Conservation (phyloP, 2,329 filamentous ascomycete species). For the Ophiosphaerella korrae region DNA sequence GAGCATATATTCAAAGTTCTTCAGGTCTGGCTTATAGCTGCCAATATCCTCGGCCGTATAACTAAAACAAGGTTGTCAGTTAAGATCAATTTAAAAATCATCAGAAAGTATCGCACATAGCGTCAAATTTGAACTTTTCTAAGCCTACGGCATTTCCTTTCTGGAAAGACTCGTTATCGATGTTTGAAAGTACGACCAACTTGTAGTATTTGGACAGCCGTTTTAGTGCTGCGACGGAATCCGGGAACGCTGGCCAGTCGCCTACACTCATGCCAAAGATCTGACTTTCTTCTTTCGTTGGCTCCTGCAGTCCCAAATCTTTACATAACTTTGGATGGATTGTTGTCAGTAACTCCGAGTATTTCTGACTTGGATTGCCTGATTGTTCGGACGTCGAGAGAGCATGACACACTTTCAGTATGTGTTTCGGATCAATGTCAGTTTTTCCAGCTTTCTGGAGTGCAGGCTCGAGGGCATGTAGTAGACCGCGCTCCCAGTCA, state of each 20-base stretch:
- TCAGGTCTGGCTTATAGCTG: conserved; percentile 68
- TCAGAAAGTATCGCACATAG: conserved; percentile 43
- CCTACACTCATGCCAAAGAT: conserved; percentile 60
- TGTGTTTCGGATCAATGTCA: conserved; percentile 28
- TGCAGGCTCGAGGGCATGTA: conserved; percentile 58
- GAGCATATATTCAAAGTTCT: conserved; percentile 71
- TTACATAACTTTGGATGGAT: conserved; percentile 56
- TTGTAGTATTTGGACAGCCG: conserved; percentile 59
- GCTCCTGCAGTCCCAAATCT: conserved; percentile 48
- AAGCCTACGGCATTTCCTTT: conserved; percentile 55
- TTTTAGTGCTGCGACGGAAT: conserved; percentile 61
- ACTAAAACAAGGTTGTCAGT: too few relatives aligned
- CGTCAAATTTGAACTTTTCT: conserved; percentile 62
- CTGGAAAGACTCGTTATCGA: conserved; percentile 60
- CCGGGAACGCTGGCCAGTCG: conserved; percentile 62
- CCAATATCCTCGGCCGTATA: conserved; percentile 75
- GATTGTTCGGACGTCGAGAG: conserved; percentile 58
- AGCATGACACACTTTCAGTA: conserved; percentile 51
- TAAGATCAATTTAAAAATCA: too few relatives aligned
- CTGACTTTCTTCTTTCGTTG: conserved; percentile 49
- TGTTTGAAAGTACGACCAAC: conserved; percentile 66
- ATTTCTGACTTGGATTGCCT: conserved; percentile 62
- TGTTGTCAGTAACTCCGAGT: conserved; percentile 63
- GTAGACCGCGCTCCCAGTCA: conserved; percentile 75
- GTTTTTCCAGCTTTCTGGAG: conserved; percentile 44